Evolutionary conservation across 495 filamentous ascomycete species (phyloP), one percentile per base, ranked within the genome.

Genomic region (Ramalina intermedia): DNA sequence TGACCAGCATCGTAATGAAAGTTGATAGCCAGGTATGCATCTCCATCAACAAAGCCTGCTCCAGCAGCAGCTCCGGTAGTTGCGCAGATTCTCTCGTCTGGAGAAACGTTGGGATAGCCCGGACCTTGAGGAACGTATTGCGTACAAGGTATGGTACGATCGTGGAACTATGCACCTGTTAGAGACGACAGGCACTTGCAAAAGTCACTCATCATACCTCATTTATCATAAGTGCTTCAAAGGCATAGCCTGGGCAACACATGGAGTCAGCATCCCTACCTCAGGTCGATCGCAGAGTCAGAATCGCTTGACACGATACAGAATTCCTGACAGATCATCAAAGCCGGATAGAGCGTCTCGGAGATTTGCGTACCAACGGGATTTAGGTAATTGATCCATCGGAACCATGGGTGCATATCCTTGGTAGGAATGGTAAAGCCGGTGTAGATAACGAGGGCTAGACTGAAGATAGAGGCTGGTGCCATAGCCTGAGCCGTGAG

Each of bases 341-440:
- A 33, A 7, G 1, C 1, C 1, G 27, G 11, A 33, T 7, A 33
- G 27, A 33, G 9, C 1, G 27, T 33, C 27, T 33, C 27, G 1
- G 6, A 33, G 6, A 1, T 7, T 33, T 33, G 27, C 27, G 3
- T 12, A 1, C 76, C 69, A 7, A 91, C 65, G 0, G 86, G 87
- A 48, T 90, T 84, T 46, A 91, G 70, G 66, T 76, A 82, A 14
- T 72, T 73, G 1, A 90, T 64, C 87, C 87, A 94, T 44, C 74
- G 72, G 43, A 89, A 80, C 84, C 84, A 93, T 0, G 82, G 78
- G 47, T 78, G 76, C 85, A 91, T 89, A 47, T 80, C 73, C 38
- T 64, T 69, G 0, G 75, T 76, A 2, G 84, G 82, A 38, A 93
- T 83, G 7, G 85, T 63, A 59, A 82, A 95, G 26, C 86, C 86